These are phyloP conservation scores for Pythium phragmitis DNA, from an alignment of 352 stramenopile species.

Conservation along the genomic window DNA sequence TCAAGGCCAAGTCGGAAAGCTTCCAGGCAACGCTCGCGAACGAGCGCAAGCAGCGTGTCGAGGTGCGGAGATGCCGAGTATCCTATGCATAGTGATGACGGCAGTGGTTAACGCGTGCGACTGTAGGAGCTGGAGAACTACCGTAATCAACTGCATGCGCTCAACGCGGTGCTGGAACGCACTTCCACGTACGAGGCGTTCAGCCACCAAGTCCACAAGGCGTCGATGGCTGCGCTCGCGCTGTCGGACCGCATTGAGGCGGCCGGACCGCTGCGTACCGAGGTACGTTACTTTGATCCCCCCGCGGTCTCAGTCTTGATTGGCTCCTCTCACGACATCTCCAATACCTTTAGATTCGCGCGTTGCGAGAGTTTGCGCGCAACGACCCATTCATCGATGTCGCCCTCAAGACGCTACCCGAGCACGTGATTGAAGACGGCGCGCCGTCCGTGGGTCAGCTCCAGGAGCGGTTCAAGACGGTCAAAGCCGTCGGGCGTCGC, in stretches of 20 bases:
- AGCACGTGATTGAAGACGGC: constrained; percentile 59
- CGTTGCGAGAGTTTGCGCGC: constrained; percentile 62
- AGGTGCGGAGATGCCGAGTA: constrained; percentile 20
- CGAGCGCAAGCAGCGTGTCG: constrained; percentile 61
- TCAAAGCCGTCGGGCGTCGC: constrained; percentile 70
- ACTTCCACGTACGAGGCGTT: constrained; percentile 84
- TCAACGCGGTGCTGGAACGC: constrained; percentile 68
- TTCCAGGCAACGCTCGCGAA: constrained; percentile 58
- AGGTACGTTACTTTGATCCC: constrained; percentile 29
- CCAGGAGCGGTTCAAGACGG: constrained; percentile 80
- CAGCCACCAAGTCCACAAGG: constrained; percentile 84
- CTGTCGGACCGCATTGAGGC: constrained; percentile 82
- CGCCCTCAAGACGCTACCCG: constrained; percentile 61
- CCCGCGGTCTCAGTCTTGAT: no score
- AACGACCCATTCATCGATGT: constrained; percentile 77
- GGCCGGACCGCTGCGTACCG: constrained; percentile 57
- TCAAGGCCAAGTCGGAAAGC: constrained; percentile 51
- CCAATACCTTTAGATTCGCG: constrained; percentile 40
- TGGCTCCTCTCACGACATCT: not conserved
- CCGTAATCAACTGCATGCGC: constrained; percentile 56
- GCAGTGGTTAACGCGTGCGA: not conserved
- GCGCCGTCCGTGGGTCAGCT: constrained; percentile 74
- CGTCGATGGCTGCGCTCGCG: constrained; percentile 72
- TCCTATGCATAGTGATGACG: no score
- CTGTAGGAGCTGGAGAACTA: constrained; percentile 59